Evolutionary conservation across 306 rosid genomes (phyloP), one percentile per base, ranked within the genome.

Genomic region (Cicer yamashitae): DNA sequence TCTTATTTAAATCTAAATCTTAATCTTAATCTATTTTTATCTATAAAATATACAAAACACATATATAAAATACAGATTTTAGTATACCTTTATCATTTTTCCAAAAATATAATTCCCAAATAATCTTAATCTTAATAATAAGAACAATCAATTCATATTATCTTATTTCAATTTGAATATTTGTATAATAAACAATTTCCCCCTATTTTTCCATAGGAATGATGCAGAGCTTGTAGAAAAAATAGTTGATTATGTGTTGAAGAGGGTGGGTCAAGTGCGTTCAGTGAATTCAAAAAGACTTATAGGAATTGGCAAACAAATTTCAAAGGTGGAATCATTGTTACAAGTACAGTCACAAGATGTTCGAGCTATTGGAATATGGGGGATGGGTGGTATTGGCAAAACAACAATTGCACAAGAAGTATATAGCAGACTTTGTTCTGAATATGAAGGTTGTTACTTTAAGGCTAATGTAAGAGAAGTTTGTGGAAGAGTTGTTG

Each of bases 301-400:
- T 12, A 10, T 76, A 8, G 75, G 81, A 56, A 73, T 76, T 65
- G 39, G 25, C 3, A 25, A 25, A 56, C 64, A 11, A 22, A 77
- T 77, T 30, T n/a, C 70, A 34, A 48, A 20, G 10, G 13, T 81
- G 13, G 77, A 81, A 53, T 70, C 65, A 5, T 18, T 76, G 53
- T 30, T 81, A 9, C 22, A 41, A 5, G 1, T 8, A 39, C 58
- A 14, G 0, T 59, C 46, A 4, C 0, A 2, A 5, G 43, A 18
- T 67, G 79, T 77, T 0, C 51, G 12, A 0, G 3, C 68, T 2
- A 17, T 82, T 40, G 82, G 82, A 30, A 77, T 82, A 1, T 71
- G 79, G 79, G 85, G 76, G 5, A 71, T 82, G 60, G 64, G 67
- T 1, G 79, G 82, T 1, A 39, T 77, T 0, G 77, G 82, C 6